These are phyloP conservation scores for Lepidium aucheri DNA, from an alignment of 345 rosid species.

Conservation along the genomic window DNA sequence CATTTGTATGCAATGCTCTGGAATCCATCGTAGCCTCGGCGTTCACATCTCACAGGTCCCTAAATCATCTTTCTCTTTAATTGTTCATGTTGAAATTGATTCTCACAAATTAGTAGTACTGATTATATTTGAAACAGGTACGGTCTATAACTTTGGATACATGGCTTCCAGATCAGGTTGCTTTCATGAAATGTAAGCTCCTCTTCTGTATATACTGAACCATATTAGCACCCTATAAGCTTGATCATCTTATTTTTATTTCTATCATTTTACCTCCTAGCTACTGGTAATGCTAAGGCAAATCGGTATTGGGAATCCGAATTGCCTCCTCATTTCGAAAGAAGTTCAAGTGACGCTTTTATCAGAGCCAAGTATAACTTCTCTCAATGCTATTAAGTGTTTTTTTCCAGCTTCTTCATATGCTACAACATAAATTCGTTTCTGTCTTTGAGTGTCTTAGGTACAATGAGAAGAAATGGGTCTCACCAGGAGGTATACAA, in stretches of 20 bases:
- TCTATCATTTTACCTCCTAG: slow-evolving; percentile 23
- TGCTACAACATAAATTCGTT: neutral
- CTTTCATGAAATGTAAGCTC: slow-evolving; percentile 72
- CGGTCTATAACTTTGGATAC: slow-evolving; percentile 92
- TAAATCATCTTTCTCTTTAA: neutral
- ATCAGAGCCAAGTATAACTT: slow-evolving; percentile 74
- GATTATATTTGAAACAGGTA: slow-evolving; percentile 39
- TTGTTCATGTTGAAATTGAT: neutral
- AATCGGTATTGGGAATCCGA: slow-evolving; percentile 95
- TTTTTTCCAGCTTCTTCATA: neutral
- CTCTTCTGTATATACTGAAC: neutral
- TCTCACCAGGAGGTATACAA: slow-evolving; percentile 30
- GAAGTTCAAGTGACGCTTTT: slow-evolving; percentile 66
- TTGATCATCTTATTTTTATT: neutral
- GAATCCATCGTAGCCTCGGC: slow-evolving; percentile 87
- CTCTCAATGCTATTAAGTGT: neutral
- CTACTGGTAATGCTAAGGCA: slow-evolving; percentile 73
- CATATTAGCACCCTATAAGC: neutral
- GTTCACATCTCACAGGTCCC: slow-evolving; percentile 91
- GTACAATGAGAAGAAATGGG: slow-evolving; percentile 78
- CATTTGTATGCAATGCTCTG: slow-evolving; percentile 97
- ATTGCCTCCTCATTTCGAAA: slow-evolving; percentile 60
- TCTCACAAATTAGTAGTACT: neutral
- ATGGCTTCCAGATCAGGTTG: slow-evolving; percentile 96
- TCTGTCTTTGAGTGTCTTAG: slow-evolving; percentile 25